Base-by-base conservation (phyloP, 2,329 filamentous ascomycete species). In the Chrysoporthe puriensis region DNA sequence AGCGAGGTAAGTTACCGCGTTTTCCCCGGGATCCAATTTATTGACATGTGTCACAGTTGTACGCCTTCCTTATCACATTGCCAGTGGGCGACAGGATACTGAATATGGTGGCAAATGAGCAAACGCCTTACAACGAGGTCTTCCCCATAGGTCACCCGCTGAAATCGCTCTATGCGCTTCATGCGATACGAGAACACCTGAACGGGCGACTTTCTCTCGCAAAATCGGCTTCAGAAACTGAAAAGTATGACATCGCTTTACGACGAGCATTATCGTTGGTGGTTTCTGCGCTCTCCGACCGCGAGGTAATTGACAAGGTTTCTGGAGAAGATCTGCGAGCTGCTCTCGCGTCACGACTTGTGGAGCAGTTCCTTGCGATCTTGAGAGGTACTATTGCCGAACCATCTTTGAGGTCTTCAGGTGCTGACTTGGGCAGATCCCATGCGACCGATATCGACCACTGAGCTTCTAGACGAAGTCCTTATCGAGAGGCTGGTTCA, bases 91-190 rank as follows among this genome's bases (percentile, higher is more conserved):
- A 86, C 52, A 84, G 85, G 63, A 82, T 92, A 44, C 76, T 91
- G 34, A 81, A 84, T 36, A 81, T 85, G 36, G 85, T 96, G 63
- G 84, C 86, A 63, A 83, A 84, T 9, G 78, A 82, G 2, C 75
- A 78, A 1, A 82, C 81, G n/a, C 81, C 84, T 0, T 85, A 89
- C 68, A 77, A 80, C 13, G 84, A 90, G 13, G 80, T 94, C 1
- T 94, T 96, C 69, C 90, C 91, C 7, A 77, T 86, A 1, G 84
- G 86, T 0, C 88, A 91, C 68, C 90, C 90, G 1, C 94, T 89
- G 81, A 91, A 90, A 72, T 88, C 88, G 1, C 82, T 94, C 0
- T 96, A 94, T 75, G 90, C 90, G 2, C 79, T 93, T 0, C 85
- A 90, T 73, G 87, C 89, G 0, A 81, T 97, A 50, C 80, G 83